Percentiles rank a stretch among this genome's conserved stretches.
These are phyloP conservation scores for Fusarium sp. DNA, from an alignment of 2,329 filamentous ascomycete species.

Conservation along the genomic window DNA sequence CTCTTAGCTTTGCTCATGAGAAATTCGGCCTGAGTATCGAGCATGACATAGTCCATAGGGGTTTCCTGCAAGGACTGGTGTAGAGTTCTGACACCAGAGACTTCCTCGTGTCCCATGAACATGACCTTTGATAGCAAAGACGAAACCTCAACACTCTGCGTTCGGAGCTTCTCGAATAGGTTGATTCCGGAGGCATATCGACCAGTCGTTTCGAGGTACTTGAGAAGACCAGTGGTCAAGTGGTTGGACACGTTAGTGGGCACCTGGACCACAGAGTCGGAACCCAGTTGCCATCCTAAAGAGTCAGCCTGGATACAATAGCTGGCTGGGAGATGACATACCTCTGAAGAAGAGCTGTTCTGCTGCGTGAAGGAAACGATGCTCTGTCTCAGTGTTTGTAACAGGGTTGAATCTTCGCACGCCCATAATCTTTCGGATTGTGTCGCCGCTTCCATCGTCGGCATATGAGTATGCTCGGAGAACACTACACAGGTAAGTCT, in stretches of 20 bases:
- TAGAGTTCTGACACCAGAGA: slow-evolving; percentile 90
- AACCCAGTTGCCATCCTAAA: slow-evolving; percentile 92
- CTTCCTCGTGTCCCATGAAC: slow-evolving; percentile 96
- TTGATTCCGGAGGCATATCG: slow-evolving; percentile 97
- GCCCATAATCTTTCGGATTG: slow-evolving; percentile 97
- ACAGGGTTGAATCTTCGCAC: slow-evolving; percentile 97
- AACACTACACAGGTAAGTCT: slow-evolving; percentile 97
- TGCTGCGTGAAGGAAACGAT: slow-evolving; percentile 93
- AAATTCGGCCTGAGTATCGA: slow-evolving; percentile 95
- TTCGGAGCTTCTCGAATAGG: slow-evolving; percentile 94
- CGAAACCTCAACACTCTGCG: slow-evolving; percentile 92
- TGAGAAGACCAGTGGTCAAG: slow-evolving; percentile 90
- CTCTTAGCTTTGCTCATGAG: slow-evolving; percentile 84
- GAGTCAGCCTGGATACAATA: slow-evolving; percentile 32
- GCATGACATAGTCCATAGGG: slow-evolving; percentile 97
- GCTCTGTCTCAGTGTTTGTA: slow-evolving; percentile 97
- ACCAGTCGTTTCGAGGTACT: slow-evolving; percentile 96
- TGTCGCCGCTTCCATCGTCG: slow-evolving; percentile 93
- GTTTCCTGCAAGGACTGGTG: slow-evolving; percentile 91
- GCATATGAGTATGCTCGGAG: slow-evolving; percentile 96
- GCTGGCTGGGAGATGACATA: slow-evolving; percentile 55
- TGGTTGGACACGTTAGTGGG: slow-evolving; percentile 98
- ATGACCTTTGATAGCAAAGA: slow-evolving; percentile 92
- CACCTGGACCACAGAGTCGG: slow-evolving; percentile 96
- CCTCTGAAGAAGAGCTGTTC: slow-evolving; percentile 96